Evolutionary conservation across 164 flowering plant species (phyloP).

Genomic region (Tinospora cordifolia): DNA sequence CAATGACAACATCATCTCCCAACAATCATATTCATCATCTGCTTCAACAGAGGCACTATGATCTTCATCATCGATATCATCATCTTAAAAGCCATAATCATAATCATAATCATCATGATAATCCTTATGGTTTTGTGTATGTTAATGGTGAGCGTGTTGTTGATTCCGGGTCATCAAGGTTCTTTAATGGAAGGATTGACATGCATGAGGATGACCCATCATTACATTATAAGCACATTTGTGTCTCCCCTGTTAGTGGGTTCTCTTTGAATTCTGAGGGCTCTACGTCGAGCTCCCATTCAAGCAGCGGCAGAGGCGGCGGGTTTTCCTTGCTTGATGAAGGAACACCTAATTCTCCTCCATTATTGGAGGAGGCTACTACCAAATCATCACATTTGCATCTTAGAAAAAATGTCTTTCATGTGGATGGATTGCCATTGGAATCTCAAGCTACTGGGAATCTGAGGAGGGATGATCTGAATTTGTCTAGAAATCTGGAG

Average conservation of each 20-base stretch:
- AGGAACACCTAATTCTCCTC: conserved; percentile 15
- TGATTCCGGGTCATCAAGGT: not conserved
- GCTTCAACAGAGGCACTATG: conserved; percentile 12
- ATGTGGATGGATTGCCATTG: conserved; percentile 17
- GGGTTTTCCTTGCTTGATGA: conserved; percentile 25
- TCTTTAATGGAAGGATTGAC: not conserved
- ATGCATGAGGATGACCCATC: conserved; percentile 25
- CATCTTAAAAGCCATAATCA: not conserved
- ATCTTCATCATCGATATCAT: conserved; percentile 7
- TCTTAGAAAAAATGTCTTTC: conserved; percentile 7
- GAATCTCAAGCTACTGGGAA: conserved; percentile 16
- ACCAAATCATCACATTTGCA: conserved; percentile 6
- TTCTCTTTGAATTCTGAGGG: conserved; percentile 24
- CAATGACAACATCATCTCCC: conserved; percentile 12
- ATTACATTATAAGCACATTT: conserved; percentile 10
- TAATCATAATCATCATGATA: conserved; percentile 2
- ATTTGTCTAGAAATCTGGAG: not conserved
- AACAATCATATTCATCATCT: conserved; percentile 13
- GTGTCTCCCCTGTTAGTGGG: conserved; percentile 32
- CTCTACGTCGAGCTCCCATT: conserved; percentile 35
- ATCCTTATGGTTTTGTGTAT: conserved; percentile 5
- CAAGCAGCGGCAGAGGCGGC: conserved; percentile 5
- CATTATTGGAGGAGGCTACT: not conserved
- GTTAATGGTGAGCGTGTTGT: conserved; percentile 9
- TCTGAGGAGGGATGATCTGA: conserved; percentile 23